Evolutionary conservation across 2,329 filamentous ascomycete genomes (phyloP).

Genomic region (Aspergillus udagawae): DNA sequence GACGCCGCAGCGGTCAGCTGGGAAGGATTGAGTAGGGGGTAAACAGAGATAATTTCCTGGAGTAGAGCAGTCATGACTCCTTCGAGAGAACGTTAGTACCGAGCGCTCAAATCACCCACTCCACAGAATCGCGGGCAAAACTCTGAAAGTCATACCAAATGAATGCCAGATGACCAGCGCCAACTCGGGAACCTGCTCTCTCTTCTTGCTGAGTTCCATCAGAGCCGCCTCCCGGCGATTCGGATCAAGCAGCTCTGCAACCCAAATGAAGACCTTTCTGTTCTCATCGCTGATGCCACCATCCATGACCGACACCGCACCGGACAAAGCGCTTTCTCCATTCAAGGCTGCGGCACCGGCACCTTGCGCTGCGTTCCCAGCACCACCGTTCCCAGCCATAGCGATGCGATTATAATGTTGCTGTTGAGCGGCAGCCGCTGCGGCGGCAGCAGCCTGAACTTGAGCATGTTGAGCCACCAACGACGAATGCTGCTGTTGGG

Average conservation of each 20-base stretch:
- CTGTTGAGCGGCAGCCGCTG: constrained; percentile 41
- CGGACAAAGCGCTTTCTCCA: constrained; percentile 34
- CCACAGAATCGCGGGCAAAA: neutral
- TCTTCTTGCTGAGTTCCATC: constrained; percentile 95
- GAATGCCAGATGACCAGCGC: constrained; percentile 98
- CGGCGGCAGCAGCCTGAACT: constrained; percentile 44
- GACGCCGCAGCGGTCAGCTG: constrained; percentile 96
- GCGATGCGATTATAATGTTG: constrained; percentile 70
- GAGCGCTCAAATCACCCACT: neutral
- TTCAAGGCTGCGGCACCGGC: constrained; percentile 46
- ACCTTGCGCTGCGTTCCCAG: constrained; percentile 31
- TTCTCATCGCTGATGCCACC: constrained; percentile 81
- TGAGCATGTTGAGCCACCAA: constrained; percentile 52
- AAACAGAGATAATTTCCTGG: constrained; percentile 98
- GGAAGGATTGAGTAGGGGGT: constrained; percentile 91
- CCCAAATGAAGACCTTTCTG: constrained; percentile 84
- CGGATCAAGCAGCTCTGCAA: constrained; percentile 85
- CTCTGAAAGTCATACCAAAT: constrained; percentile 63
- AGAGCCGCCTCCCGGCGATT: constrained; percentile 84
- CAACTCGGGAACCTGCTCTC: constrained; percentile 94
- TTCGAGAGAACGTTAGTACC: constrained; percentile 32
- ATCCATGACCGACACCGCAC: constrained; percentile 49
- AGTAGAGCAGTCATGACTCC: constrained; percentile 97
- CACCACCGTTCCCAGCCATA: constrained; percentile 57
- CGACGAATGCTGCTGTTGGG: constrained; percentile 41